phyloP scores from a whole-genome alignment of 495 filamentous ascomycete species.

The Xylaria longipes region DNA sequence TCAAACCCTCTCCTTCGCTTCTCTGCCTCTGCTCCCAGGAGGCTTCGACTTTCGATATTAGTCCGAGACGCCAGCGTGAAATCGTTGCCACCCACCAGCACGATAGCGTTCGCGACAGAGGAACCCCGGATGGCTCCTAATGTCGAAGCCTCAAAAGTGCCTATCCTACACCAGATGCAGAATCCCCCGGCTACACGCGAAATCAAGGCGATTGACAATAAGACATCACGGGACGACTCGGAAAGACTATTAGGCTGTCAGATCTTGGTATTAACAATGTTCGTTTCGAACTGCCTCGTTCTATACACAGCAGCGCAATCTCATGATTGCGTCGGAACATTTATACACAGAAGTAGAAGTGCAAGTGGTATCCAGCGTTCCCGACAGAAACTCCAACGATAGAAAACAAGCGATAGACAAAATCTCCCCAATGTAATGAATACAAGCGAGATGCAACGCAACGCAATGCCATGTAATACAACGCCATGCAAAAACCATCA shows the following conservation, averaged over 20 bases:
- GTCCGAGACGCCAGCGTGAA: not conserved
- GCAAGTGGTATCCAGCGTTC: conserved; percentile 12
- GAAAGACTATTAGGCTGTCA: not conserved
- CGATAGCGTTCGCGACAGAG: not conserved
- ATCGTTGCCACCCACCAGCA: not conserved
- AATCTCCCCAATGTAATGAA: conserved; percentile 1
- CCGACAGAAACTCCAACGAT: not conserved
- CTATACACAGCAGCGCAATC: conserved; percentile 1
- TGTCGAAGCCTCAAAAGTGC: too few relatives aligned
- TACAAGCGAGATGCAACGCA: not conserved
- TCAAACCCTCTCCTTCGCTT: not conserved
- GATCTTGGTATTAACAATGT: not conserved
- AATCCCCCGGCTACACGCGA: too few relatives aligned
- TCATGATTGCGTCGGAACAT: not conserved
- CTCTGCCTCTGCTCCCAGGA: not conserved
- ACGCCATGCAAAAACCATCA: too few relatives aligned
- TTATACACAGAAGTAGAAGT: conserved; percentile 4
- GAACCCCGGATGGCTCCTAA: too few relatives aligned
- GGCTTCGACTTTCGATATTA: not conserved
- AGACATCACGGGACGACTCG: not conserved
- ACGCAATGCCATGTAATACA: not conserved
- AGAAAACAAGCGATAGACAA: not conserved
- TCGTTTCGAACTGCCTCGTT: not conserved
- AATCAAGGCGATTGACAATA: not conserved
- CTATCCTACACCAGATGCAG: too few relatives aligned